Conservation (phyloP, 2,329 filamentous ascomycete species). For the Fusarium tricinctum region DNA sequence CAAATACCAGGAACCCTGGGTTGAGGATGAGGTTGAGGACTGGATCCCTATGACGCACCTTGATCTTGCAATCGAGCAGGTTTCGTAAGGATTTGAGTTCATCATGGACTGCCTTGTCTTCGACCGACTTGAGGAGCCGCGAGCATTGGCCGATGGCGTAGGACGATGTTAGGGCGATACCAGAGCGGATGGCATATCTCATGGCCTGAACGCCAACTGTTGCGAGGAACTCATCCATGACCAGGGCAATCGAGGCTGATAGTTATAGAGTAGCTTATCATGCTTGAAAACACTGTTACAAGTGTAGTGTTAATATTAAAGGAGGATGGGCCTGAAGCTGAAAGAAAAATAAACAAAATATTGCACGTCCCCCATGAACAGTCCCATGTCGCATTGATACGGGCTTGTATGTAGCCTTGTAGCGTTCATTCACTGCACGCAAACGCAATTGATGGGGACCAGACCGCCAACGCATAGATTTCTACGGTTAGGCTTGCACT, state of each 20-base stretch:
- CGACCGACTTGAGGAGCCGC: conserved; percentile 81
- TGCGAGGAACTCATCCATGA: conserved; percentile 77
- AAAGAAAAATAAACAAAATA: conserved; percentile 8
- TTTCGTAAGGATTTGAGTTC: conserved; percentile 81
- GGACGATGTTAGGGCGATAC: conserved; percentile 85
- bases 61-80: conserved; percentile 87
- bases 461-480: conserved; percentile 24
- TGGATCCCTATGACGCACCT: conserved; percentile 61
- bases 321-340: not conserved
- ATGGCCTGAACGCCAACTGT: conserved; percentile 77
- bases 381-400: conserved; percentile 31
- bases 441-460: conserved; percentile 19
- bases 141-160: conserved; percentile 89
- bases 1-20: conserved; percentile 3
- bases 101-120: conserved; percentile 74
- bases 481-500: conserved; percentile 10
- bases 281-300: conserved; percentile 16
- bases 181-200: conserved; percentile 92
- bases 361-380: conserved; percentile 28
- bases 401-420: conserved; percentile 23
- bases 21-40: not conserved
- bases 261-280: conserved; percentile 24
- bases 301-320: conserved; percentile 12
- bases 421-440: conserved; percentile 35
- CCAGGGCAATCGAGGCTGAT: conserved; percentile 21